These are phyloP conservation scores for Cornus controversa DNA, from an alignment of 148 eudicot genomes.

Conservation along the genomic window DNA sequence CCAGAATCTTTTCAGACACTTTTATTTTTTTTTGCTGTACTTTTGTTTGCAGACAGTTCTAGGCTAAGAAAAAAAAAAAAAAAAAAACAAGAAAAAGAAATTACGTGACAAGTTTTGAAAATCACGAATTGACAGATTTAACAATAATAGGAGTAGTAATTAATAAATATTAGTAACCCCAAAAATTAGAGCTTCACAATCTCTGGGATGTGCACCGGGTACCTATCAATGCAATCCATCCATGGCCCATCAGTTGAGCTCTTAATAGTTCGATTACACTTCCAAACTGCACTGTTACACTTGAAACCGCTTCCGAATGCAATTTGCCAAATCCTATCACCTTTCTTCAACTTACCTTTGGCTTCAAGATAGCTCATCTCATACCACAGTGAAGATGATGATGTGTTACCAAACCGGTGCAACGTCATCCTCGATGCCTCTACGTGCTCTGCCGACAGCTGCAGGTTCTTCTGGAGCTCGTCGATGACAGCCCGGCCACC, in stretches of 20 bases:
- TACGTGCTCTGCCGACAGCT: slow-evolving; percentile 55
- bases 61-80: no score
- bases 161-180: background rate
- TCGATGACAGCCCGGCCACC: slow-evolving; percentile 83
- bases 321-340: slow-evolving; percentile 72
- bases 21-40: background rate
- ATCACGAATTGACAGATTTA: background rate
- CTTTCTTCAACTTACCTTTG: slow-evolving; percentile 73
- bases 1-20: background rate
- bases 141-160: background rate
- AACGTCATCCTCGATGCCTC: slow-evolving; percentile 81
- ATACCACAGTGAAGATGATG: slow-evolving; percentile 74
- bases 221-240: slow-evolving; percentile 64
- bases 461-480: slow-evolving; percentile 70
- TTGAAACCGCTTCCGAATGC: slow-evolving; percentile 82
- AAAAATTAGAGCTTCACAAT: slow-evolving; percentile 50
- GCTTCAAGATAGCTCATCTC: slow-evolving; percentile 64
- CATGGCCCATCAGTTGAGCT: slow-evolving; percentile 51
- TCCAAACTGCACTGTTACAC: slow-evolving; percentile 85
- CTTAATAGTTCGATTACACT: slow-evolving; percentile 48
- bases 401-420: slow-evolving; percentile 75
- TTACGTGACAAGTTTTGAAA: no score
- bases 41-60: no score
- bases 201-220: slow-evolving; percentile 71
- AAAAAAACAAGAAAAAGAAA: background rate